These are phyloP conservation scores for Diaporthe vaccinii DNA, from an alignment of 2,329 filamentous ascomycete genomes.

Conservation along the genomic window DNA sequence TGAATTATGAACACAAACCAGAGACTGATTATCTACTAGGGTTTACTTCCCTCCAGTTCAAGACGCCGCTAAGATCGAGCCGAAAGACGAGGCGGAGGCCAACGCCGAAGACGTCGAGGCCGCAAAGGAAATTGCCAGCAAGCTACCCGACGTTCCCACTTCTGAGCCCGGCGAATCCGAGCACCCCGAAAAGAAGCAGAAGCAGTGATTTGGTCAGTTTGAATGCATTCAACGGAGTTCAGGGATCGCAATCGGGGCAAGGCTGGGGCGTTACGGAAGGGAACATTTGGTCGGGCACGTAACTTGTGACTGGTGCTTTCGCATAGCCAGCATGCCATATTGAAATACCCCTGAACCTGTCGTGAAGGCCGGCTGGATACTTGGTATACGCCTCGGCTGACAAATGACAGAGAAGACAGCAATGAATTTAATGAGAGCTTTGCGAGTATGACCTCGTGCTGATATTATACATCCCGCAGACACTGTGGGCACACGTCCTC, in stretches of 20 bases:
- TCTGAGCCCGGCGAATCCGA: constrained; percentile 45
- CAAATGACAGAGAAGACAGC: not conserved
- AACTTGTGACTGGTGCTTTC: not conserved
- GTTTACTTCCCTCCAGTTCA: constrained; percentile 49
- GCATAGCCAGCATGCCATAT: constrained; percentile 24
- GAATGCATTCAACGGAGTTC: constrained; percentile 36
- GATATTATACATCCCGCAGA: constrained; percentile 6
- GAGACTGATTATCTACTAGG: constrained; percentile 39
- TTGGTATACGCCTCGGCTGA: not conserved
- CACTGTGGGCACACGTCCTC: not conserved
- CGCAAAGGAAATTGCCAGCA: constrained; percentile 46
- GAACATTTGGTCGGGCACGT: constrained; percentile 3
- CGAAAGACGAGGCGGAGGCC: constrained; percentile 13
- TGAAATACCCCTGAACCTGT: constrained; percentile 28
- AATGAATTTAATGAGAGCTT: not conserved
- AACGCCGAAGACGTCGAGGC: constrained; percentile 37
- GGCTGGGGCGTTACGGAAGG: constrained; percentile 21
- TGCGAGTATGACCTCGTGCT: not conserved
- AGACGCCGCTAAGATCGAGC: constrained; percentile 34
- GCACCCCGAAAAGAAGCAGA: constrained; percentile 47
- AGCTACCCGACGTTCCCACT: constrained; percentile 48
- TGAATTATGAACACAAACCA: too few relatives aligned
- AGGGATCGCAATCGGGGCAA: not conserved
- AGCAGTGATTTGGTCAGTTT: constrained; percentile 35
- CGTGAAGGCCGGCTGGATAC: not conserved